Base-by-base conservation (phyloP, 208 protist species). In the Trypanosoma brucei region DNA sequence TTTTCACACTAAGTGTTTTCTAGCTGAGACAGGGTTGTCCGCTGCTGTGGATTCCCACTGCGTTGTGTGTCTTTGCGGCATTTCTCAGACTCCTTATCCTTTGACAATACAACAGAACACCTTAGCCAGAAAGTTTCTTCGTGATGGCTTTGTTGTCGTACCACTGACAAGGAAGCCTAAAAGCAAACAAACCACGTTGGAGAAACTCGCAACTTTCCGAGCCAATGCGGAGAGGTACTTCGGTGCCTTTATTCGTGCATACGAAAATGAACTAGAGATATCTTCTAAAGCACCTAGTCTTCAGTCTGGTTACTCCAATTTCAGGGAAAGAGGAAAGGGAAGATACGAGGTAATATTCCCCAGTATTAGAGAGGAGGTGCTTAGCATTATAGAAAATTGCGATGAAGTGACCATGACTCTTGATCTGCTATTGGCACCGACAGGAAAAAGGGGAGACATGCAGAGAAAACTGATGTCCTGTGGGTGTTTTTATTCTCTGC, bases 401-500 rank as follows among this genome's bases (percentile, higher is more conserved):
- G 36, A 72, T 31, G 6, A n/a, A 1, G 40, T 90, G n/a, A 68
- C 72, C 33, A 33, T 77, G 42, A 81, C 57, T 8, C 31, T 89
- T 13, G 48, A 72, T 11, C 42, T 57, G 13, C 49, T 84, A 8
- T 59, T 90, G 14, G 53, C 62, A 38, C 35, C 64, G 1, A 22
- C 62, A 51, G 34, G 13, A 0, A 57, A 9, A 31, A 60, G 31
- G 22, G 65, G 48, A 22, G 34, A 55, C 14, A 0, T 46, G 6
- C 55, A 68, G 5, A 79, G 71, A 35, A 87, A 78, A 57, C 14
- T 78, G 1, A 86, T 90, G 70, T 80, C 79, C 1, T 77, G 68
- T 11, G 78, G 84, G 1, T 91, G 80, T 50, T 86, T 91, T 75
- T 77, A 83, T 42, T 85, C 84, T 3, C 52, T 85, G 31, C 62